Conservation (phyloP, 768 basidiomycete genomes). For the Lentinula guzmanii region DNA sequence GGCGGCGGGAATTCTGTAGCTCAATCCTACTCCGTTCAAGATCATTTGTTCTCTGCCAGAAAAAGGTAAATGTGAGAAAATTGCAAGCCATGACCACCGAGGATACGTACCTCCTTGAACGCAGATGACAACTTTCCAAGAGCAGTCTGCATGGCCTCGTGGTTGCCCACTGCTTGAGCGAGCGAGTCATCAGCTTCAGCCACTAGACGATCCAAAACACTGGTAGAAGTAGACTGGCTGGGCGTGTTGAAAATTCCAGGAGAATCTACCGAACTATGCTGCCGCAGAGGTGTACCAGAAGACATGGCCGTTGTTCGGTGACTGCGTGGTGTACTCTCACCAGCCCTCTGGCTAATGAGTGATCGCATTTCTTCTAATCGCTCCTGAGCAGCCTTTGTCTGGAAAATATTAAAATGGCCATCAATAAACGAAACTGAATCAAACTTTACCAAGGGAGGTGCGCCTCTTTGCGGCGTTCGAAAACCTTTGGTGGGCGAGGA, state of each 20-base stretch:
- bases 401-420: constrained; percentile 3
- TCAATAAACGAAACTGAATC: background rate
- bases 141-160: constrained; percentile 49
- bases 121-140: constrained; percentile 43
- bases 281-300: constrained; percentile 25
- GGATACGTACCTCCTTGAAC: constrained; percentile 49
- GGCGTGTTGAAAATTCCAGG: background rate
- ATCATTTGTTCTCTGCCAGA: constrained; percentile 53
- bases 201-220: constrained; percentile 46
- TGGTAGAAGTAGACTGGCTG: constrained; percentile 16
- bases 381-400: constrained; percentile 74
- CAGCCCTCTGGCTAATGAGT: constrained; percentile 57
- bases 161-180: constrained; percentile 40
- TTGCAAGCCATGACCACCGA: background rate
- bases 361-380: constrained; percentile 82
- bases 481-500: constrained; percentile 54
- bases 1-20: constrained; percentile 62
- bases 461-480: constrained; percentile 38
- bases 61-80: background rate
- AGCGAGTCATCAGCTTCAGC: constrained; percentile 56
- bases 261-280: constrained; percentile 6
- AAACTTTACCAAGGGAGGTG: constrained; percentile 35
- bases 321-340: constrained; percentile 42
- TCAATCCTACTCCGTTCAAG: constrained; percentile 59
- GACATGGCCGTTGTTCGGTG: constrained; percentile 34